A percentile compares a stretch with the other conserved stretches of the same genome.
phyloP scores from a whole-genome alignment of 345 rosid genomes.

The Luvunga scandens region DNA sequence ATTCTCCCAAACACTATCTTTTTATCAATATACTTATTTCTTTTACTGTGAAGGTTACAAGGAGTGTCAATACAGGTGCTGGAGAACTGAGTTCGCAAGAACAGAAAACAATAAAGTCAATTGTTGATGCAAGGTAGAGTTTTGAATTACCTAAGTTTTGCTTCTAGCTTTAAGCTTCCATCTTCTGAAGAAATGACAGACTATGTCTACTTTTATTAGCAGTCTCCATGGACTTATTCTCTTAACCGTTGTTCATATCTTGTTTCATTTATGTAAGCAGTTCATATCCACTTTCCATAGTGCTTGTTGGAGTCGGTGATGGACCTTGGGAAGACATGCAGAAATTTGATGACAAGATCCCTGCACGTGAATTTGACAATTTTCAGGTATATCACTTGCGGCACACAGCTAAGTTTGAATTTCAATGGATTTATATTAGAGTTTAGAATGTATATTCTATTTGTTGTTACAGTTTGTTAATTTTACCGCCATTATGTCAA shows the following conservation, averaged over 20 bases:
- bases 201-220: not conserved
- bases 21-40: not conserved
- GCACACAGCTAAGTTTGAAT: not conserved
- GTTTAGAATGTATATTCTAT: not conserved
- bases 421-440: not conserved
- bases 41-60: slow-evolving; percentile 49
- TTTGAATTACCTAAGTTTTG: not conserved
- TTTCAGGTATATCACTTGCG: slow-evolving; percentile 48
- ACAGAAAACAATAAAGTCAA: slow-evolving; percentile 50
- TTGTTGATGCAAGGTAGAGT: slow-evolving; percentile 59
- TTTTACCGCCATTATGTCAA: slow-evolving; percentile 69
- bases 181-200: not conserved
- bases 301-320: slow-evolving; percentile 79
- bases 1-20: not conserved
- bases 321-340: slow-evolving; percentile 87
- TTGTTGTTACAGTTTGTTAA: slow-evolving; percentile 65
- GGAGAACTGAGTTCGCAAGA: slow-evolving; percentile 61
- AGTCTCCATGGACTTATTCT: not conserved
- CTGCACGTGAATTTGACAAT: slow-evolving; percentile 66
- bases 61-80: slow-evolving; percentile 39
- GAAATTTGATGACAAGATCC: slow-evolving; percentile 73
- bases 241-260: not conserved
- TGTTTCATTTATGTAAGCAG: slow-evolving; percentile 25
- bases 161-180: not conserved
- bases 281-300: slow-evolving; percentile 58